Base-by-base conservation (phyloP, 2,329 filamentous ascomycete genomes). In the Xylaria sp. region DNA sequence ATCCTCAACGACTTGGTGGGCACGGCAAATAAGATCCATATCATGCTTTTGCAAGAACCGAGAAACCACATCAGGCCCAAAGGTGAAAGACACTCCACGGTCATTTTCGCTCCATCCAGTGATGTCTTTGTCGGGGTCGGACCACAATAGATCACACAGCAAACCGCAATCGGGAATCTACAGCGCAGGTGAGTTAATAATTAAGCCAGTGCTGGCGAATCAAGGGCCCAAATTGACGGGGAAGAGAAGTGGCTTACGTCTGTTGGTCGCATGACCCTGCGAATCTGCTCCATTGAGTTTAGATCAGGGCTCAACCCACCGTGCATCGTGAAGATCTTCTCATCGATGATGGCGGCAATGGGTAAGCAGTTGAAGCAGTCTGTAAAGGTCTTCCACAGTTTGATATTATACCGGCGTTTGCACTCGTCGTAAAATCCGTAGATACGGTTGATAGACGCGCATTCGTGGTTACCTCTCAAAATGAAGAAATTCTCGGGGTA, bases 261-360 rank as follows among this genome's bases (percentile, higher is more conserved):
- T 77, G 96, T 99, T 70, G 96, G 96, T 78, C 96, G 92, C 94
- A 98, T 98, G 76, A 99, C 95, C 77, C 95, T 92, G 81, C 96
- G 94, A 78, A 99, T 99, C 87, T 99, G 95, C 86, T 99, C 96
- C 96, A 99, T 99, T 41, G 94, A 98, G 88, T 98, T 98, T 74
- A 99, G 87, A 81, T 98, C 96, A 54, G 96, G 96, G 82, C 94
- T 98, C 78, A 99, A 85, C 79, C 96, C 96, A 80, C 96, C 96
- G 84, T 99, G 96, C 95, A 99, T 98, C 80, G 94, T 98, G 87
- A 99, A 98, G 81, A 99, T 99, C 91, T 98, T 99, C 73, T 93
- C 94, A 2, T 94, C 95, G 46, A 98, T 94, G 76, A 97, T 98
- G n/a, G 95, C 90, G 52, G 95, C 95, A 77, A 98, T 98, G 0